phyloP scores from a whole-genome alignment of 805 yeast genomes.

The Saccharomycopsis microspora region DNA sequence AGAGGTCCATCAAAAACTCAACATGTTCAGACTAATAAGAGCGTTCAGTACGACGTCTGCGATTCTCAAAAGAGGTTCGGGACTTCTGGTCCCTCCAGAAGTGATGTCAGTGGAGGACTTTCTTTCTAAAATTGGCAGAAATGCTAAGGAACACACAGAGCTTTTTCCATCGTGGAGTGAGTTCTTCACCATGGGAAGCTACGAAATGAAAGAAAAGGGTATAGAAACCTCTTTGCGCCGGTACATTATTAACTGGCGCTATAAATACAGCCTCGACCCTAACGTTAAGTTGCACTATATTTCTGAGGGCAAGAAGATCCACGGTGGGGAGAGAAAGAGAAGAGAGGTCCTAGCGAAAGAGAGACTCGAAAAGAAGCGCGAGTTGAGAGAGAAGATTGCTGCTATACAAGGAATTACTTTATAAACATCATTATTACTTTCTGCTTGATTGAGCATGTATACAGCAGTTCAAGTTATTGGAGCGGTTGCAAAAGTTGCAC shows the following conservation, averaged over 20 bases:
- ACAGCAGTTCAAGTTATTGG: too few species aligned
- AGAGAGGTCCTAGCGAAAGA: constrained; percentile 53
- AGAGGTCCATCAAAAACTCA: background rate
- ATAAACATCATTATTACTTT: too few species aligned
- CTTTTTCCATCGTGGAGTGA: constrained; percentile 63
- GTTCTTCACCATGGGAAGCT: constrained; percentile 45
- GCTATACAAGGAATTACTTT: background rate
- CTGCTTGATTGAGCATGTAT: too few species aligned
- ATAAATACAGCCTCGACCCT: constrained; percentile 30
- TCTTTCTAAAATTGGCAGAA: constrained; percentile 69
- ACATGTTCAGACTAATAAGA: constrained; percentile 3
- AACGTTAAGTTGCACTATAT: constrained; percentile 40
- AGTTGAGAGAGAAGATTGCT: constrained; percentile 20
- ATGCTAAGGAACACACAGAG: constrained; percentile 54
- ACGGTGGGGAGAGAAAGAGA: constrained; percentile 83
- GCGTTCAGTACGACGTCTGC: constrained; percentile 2
- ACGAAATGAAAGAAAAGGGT: constrained; percentile 61
- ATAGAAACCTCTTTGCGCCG: constrained; percentile 61
- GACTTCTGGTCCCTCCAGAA: constrained; percentile 26
- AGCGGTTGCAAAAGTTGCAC: too few species aligned
- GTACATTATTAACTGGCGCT: constrained; percentile 63
- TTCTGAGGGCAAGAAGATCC: constrained; percentile 56
- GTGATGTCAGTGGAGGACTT: constrained; percentile 63
- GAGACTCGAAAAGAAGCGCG: constrained; percentile 41
- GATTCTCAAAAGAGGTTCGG: background rate